These are phyloP conservation scores for Conidiobolus incongruus DNA, from an alignment of 371 early-diverging fungal genomes.

Conservation along the genomic window DNA sequence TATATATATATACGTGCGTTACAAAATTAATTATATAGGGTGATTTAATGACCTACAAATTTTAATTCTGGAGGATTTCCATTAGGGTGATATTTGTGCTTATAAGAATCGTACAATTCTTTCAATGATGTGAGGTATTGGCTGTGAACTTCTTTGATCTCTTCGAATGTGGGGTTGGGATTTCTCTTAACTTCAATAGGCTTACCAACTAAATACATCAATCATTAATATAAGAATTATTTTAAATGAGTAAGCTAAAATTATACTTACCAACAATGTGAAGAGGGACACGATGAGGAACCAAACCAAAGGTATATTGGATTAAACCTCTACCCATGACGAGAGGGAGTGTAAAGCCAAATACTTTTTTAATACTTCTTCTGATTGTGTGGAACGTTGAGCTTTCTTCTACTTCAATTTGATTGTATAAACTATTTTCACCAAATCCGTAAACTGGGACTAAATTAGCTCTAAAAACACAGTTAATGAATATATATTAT, in stretches of 20 bases:
- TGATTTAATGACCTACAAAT: too few relatives aligned
- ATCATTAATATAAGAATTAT: too few relatives aligned
- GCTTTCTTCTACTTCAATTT: conserved; percentile 2
- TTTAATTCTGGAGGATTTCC: too few relatives aligned
- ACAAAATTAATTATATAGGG: too few relatives aligned
- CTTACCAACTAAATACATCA: conserved; percentile 23
- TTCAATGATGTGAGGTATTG: conserved; percentile 38
- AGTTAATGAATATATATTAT: neutral
- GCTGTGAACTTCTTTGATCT: conserved; percentile 31
- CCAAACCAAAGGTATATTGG: conserved; percentile 2
- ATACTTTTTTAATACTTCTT: conserved; percentile 4
- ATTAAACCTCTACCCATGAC: conserved; percentile 49
- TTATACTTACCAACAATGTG: neutral
- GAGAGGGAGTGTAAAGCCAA: conserved; percentile 19
- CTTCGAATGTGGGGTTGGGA: conserved; percentile 33
- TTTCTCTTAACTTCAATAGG: conserved; percentile 27
- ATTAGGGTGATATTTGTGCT: too few relatives aligned
- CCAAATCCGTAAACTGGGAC: conserved; percentile 63
- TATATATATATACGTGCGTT: too few relatives aligned
- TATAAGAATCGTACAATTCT: conserved; percentile 33
- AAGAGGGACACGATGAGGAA: neutral
- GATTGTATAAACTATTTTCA: conserved; percentile 58
- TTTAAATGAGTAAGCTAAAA: too few relatives aligned
- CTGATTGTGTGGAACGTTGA: conserved; percentile 2
- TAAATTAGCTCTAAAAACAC: conserved; percentile 17